Evolutionary conservation across 1,284 basidiomycete genomes (phyloP).

Genomic region (Fomitiporia mediterranea): DNA sequence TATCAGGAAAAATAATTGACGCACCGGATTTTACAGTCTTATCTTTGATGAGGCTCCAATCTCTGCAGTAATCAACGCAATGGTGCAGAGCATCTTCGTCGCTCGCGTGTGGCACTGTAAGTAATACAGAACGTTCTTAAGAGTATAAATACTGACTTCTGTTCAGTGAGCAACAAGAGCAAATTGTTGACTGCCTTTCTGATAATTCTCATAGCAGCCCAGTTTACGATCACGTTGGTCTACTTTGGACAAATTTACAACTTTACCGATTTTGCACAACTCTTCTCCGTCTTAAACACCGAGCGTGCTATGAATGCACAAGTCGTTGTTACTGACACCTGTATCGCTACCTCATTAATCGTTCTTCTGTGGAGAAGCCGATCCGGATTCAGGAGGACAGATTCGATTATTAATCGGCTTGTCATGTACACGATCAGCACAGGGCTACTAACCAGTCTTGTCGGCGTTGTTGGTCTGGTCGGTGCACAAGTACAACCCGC

Average conservation of each 20-base stretch:
- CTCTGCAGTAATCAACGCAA: background rate
- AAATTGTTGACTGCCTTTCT: background rate
- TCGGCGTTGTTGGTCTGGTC: constrained; percentile 11
- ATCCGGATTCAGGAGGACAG: constrained; percentile 7
- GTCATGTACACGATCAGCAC: constrained; percentile 42
- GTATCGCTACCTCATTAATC: constrained; percentile 37
- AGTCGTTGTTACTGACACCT: constrained; percentile 31
- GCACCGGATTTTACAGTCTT: background rate
- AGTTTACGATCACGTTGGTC: background rate
- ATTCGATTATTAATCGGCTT: constrained; percentile 37
- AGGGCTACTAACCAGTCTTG: constrained; percentile 35
- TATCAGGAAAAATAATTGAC: background rate
- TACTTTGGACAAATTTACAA: constrained; percentile 19
- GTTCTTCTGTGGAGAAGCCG: constrained; percentile 34
- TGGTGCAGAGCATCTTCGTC: constrained; percentile 2
- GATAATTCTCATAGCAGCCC: background rate
- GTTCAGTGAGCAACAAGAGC: background rate
- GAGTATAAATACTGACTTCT: background rate
- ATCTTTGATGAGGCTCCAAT: background rate
- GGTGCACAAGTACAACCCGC: constrained; percentile 5
- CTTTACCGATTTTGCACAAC: background rate
- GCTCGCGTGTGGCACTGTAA: constrained; percentile 7
- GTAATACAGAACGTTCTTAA: no score
- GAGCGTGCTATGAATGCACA: constrained; percentile 4
- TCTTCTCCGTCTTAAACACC: constrained; percentile 53